Percentiles rank a stretch among this genome's conserved stretches.
phyloP scores from a whole-genome alignment of 345 rosid species.

The Eutrema japonicum region DNA sequence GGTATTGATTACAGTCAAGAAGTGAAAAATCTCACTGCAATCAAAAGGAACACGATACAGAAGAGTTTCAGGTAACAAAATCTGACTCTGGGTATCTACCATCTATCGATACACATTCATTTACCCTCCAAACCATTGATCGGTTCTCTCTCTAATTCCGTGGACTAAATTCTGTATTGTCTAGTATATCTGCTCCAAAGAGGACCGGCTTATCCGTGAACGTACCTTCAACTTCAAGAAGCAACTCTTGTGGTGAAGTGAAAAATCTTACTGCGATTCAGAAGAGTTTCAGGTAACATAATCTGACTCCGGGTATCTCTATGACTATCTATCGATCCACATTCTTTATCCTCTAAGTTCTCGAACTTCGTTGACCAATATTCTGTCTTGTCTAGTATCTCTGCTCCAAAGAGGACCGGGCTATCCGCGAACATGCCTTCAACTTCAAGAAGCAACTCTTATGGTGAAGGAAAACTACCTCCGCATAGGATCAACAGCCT shows the following conservation, averaged over 20 bases:
- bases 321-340: background rate
- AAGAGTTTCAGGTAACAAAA: constrained; percentile 58
- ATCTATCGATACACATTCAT: background rate
- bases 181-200: constrained; percentile 41
- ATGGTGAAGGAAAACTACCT: constrained; percentile 15
- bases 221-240: constrained; percentile 35
- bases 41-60: constrained; percentile 66
- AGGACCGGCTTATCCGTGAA: constrained; percentile 3
- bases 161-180: background rate
- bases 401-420: constrained; percentile 35
- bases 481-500: constrained; percentile 29
- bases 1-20: constrained; percentile 63
- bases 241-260: constrained; percentile 27
- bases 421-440: constrained; percentile 14
- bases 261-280: constrained; percentile 77
- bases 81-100: background rate
- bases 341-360: background rate
- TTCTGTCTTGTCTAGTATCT: constrained; percentile 24
- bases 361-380: background rate
- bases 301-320: too few relatives aligned
- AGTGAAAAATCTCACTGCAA: constrained; percentile 75
- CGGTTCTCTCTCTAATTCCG: background rate
- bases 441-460: constrained; percentile 29
- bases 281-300: constrained; percentile 59
- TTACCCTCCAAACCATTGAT: constrained; percentile 18